A percentile compares a stretch with the other conserved stretches of the same genome.
Evolutionary conservation across 495 filamentous ascomycete species (phyloP).

Genomic region (Xylaria venustula): DNA sequence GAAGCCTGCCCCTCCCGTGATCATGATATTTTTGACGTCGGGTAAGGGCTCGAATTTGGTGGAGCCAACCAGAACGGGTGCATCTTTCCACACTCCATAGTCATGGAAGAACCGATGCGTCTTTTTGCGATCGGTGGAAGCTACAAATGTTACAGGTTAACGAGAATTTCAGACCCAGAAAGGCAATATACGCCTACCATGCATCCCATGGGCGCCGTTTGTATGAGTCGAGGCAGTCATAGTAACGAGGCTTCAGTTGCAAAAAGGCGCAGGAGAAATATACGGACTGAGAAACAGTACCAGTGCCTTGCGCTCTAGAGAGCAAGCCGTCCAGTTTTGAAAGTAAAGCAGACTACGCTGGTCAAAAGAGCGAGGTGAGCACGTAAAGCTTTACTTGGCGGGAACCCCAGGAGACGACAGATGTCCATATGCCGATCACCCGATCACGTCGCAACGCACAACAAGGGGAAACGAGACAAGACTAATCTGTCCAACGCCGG

Average conservation of each 20-base stretch:
- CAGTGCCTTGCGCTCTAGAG: background rate
- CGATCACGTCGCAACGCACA: constrained; percentile 18
- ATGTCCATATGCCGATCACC: constrained; percentile 28
- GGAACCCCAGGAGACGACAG: constrained; percentile 16
- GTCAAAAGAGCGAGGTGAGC: background rate
- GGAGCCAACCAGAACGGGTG: constrained; percentile 61
- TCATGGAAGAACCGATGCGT: constrained; percentile 44
- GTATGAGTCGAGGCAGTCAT: constrained; percentile 24
- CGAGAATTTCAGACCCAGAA: background rate
- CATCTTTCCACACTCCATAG: constrained; percentile 61
- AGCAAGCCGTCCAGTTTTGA: no score
- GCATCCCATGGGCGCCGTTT: constrained; percentile 29
- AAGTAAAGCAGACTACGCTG: background rate
- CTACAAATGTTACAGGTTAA: constrained; percentile 11
- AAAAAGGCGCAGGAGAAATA: background rate
- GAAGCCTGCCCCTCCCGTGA: constrained; percentile 72
- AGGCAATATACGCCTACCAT: constrained; percentile 15
- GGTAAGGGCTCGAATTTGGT: constrained; percentile 61
- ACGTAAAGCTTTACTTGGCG: constrained; percentile 10
- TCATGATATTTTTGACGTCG: constrained; percentile 68
- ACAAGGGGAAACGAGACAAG: constrained; percentile 21
- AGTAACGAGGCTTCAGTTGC: constrained; percentile 1
- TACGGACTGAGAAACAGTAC: background rate
- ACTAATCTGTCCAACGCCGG: constrained; percentile 15
- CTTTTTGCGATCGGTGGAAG: constrained; percentile 17